Evolutionary conservation across 306 rosid species (phyloP).

Genomic region (Quercus variabilis): DNA sequence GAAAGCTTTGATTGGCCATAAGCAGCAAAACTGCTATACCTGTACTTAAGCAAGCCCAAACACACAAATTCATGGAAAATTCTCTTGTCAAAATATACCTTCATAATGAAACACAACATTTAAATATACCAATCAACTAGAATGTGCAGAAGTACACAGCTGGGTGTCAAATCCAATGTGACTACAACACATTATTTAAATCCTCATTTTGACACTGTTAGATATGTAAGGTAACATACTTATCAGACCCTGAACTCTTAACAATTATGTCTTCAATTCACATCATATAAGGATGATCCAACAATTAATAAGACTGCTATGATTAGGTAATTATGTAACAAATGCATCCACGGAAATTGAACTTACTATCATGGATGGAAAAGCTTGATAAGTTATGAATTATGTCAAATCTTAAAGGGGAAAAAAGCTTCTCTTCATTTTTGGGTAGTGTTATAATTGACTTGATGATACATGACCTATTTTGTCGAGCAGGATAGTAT

Average conservation of each 20-base stretch:
- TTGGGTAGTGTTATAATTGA: background rate
- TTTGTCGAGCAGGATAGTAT: background rate
- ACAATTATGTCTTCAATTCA: background rate
- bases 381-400: background rate
- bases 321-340: background rate
- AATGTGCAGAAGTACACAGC: too few relatives aligned
- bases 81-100: slow-evolving; percentile 8
- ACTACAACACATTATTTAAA: background rate
- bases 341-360: background rate
- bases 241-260: background rate
- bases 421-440: background rate
- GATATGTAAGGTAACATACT: background rate
- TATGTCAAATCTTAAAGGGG: background rate
- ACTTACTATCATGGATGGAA: background rate
- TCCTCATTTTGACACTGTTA: background rate
- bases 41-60: slow-evolving; percentile 25
- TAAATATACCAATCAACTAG: background rate
- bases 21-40: slow-evolving; percentile 63
- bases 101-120: background rate
- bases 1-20: slow-evolving; percentile 96
- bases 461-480: background rate
- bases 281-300: background rate
- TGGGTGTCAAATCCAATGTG: background rate
- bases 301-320: background rate
- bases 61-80: background rate